These are phyloP conservation scores for Lepidium sativum DNA, from an alignment of 345 rosid species.

Conservation along the genomic window DNA sequence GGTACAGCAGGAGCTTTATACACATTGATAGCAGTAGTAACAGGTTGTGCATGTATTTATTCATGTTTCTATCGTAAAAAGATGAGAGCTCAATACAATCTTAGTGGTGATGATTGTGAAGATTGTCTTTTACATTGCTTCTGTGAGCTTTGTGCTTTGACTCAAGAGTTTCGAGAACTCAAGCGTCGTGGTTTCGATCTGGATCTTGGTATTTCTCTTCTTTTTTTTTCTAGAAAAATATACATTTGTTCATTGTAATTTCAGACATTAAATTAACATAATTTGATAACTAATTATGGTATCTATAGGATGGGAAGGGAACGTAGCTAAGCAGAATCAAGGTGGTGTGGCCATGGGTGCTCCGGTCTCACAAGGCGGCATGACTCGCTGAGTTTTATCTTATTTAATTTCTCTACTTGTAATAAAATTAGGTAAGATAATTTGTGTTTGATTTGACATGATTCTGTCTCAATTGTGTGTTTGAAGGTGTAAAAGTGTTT, in stretches of 20 bases:
- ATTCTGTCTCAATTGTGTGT: no score
- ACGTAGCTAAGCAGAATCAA: slow-evolving; percentile 9
- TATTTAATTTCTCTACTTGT: no score
- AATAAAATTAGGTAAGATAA: no score
- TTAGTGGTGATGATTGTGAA: slow-evolving; percentile 30
- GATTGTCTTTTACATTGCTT: slow-evolving; percentile 35
- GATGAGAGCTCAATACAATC: slow-evolving; percentile 38
- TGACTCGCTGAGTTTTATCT: slow-evolving; percentile 7
- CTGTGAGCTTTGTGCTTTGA: slow-evolving; percentile 41
- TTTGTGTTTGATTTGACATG: no score
- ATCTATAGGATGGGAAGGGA: slow-evolving; percentile 8
- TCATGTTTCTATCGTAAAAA: slow-evolving; percentile 34
- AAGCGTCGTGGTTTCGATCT: slow-evolving; percentile 34
- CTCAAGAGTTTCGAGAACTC: slow-evolving; percentile 47
- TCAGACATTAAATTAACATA: not conserved
- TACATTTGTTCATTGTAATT: not conserved
- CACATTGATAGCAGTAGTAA: slow-evolving; percentile 2
- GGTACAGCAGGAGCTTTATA: slow-evolving; percentile 17
- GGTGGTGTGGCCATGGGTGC: slow-evolving; percentile 30
- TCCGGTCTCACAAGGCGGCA: slow-evolving; percentile 24
- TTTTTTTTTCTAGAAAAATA: not conserved
- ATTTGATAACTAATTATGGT: no score
- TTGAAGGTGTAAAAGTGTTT: no score
- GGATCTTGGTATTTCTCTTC: slow-evolving; percentile 23
- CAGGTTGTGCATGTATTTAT: slow-evolving; percentile 21